Conservation (phyloP, 2,329 filamentous ascomycete genomes). For the Colletotrichum liriopes region DNA sequence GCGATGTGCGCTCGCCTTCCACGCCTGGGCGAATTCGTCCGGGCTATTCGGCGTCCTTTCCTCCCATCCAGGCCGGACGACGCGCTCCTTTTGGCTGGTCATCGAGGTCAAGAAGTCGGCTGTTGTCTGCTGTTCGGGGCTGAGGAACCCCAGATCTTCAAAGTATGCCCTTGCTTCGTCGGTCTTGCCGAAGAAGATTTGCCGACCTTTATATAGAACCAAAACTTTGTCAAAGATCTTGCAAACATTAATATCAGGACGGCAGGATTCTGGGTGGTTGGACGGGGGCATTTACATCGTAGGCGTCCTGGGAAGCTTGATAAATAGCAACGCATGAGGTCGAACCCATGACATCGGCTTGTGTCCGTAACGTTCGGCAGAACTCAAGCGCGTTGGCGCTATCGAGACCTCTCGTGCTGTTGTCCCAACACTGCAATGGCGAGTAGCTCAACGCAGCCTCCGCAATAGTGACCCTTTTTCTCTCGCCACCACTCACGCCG, state of each 20-base stretch:
- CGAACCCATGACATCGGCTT: slow-evolving; percentile 48
- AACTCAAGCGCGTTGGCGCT: slow-evolving; percentile 43
- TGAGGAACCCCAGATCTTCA: slow-evolving; percentile 75
- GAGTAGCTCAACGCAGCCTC: slow-evolving; percentile 51
- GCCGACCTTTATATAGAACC: slow-evolving; percentile 76
- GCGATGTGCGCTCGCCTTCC: slow-evolving; percentile 48
- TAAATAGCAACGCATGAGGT: slow-evolving; percentile 62
- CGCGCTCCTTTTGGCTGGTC: slow-evolving; percentile 51
- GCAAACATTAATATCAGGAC: background rate
- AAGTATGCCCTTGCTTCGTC: slow-evolving; percentile 76
- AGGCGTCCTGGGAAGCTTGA: slow-evolving; percentile 73
- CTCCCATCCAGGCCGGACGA: slow-evolving; percentile 48
- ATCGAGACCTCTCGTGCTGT: slow-evolving; percentile 65
- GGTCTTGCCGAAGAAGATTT: slow-evolving; percentile 77
- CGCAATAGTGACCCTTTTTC: slow-evolving; percentile 58
- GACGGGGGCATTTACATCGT: slow-evolving; percentile 55
- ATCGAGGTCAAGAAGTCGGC: slow-evolving; percentile 81
- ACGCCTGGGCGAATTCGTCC: slow-evolving; percentile 50
- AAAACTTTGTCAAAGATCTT: slow-evolving; percentile 76
- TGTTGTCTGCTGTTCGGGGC: slow-evolving; percentile 71
- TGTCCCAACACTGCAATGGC: slow-evolving; percentile 56
- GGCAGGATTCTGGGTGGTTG: background rate
- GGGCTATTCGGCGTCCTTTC: slow-evolving; percentile 50
- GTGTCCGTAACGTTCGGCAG: slow-evolving; percentile 47
- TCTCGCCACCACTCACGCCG: slow-evolving; percentile 69